These are phyloP conservation scores for Breynia disticha DNA, from an alignment of 441 rosid species.

Conservation along the genomic window DNA sequence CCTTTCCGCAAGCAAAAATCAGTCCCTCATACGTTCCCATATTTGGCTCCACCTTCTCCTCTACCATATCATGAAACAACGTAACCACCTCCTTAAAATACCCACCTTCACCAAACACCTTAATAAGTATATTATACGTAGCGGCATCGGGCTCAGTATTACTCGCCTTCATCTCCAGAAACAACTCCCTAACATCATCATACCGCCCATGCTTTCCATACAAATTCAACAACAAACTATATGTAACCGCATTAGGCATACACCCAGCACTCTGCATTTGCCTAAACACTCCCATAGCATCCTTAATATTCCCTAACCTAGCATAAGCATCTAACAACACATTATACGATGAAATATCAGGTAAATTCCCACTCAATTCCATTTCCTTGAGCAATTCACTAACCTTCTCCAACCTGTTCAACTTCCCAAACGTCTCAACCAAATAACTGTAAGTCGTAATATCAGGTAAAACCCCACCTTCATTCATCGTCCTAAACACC, in stretches of 20 bases:
- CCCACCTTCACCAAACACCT: constrained; percentile 93
- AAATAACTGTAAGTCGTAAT: constrained; percentile 58
- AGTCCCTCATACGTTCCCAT: constrained; percentile 90
- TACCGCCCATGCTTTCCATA: constrained; percentile 72
- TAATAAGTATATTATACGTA: constrained; percentile 72
- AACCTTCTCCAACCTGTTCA: constrained; percentile 61
- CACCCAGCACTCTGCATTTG: constrained; percentile 82
- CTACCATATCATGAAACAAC: constrained; percentile 89
- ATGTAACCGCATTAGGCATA: constrained; percentile 60
- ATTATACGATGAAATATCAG: constrained; percentile 72
- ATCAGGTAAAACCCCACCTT: constrained; percentile 84
- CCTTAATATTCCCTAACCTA: constrained; percentile 53
- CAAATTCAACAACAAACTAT: constrained; percentile 65
- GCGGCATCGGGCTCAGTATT: constrained; percentile 76
- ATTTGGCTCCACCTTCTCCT: constrained; percentile 83
- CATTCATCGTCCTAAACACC: constrained; percentile 92
- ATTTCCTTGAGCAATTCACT: constrained; percentile 59
- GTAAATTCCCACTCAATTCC: constrained; percentile 71
- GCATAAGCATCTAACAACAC: constrained; percentile 78
- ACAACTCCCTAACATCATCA: constrained; percentile 74
- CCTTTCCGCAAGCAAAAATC: constrained; percentile 83
- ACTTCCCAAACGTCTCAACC: constrained; percentile 66
- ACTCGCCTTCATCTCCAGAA: constrained; percentile 92
- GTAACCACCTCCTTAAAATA: constrained; percentile 95
- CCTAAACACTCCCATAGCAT: constrained; percentile 74